phyloP scores from a whole-genome alignment of 2,329 filamentous ascomycete genomes.

The Ceratocystis smalleyi region DNA sequence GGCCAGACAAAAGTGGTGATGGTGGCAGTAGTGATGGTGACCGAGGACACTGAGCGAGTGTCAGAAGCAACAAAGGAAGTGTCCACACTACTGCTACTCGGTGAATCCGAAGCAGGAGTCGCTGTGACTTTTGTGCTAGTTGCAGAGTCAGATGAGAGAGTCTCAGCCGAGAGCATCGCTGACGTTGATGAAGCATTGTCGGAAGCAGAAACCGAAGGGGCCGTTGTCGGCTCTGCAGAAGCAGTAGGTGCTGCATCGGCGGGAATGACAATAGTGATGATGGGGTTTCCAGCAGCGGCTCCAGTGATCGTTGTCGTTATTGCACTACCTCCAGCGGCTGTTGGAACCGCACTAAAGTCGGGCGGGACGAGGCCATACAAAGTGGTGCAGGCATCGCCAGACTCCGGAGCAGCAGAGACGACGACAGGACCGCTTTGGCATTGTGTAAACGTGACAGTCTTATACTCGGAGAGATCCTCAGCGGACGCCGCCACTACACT shows the following conservation, averaged over 20 bases:
- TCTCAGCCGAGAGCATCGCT: background rate
- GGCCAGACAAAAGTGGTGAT: background rate
- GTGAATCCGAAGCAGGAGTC: background rate
- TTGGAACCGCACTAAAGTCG: constrained; percentile 8
- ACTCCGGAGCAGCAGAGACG: background rate
- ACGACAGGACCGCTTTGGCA: constrained; percentile 8
- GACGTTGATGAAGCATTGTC: background rate
- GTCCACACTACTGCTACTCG: background rate
- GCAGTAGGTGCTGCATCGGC: background rate
- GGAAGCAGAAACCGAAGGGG: background rate
- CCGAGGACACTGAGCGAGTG: background rate
- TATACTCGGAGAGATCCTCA: constrained; percentile 9
- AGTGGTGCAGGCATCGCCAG: constrained; percentile 1
- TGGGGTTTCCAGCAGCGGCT: constrained; percentile 8
- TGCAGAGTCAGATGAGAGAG: background rate
- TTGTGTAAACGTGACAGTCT: constrained; percentile 13
- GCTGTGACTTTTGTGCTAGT: background rate
- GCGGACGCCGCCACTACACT: constrained; percentile 7
- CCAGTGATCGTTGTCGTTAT: constrained; percentile 12
- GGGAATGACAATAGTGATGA: constrained; percentile 13
- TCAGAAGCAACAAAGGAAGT: background rate
- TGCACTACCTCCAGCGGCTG: background rate
- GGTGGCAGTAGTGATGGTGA: background rate
- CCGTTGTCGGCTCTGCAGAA: background rate
- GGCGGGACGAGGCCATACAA: constrained; percentile 12